phyloP scores from a whole-genome alignment of 2,329 filamentous ascomycete genomes.

The Fulvia fulva region DNA sequence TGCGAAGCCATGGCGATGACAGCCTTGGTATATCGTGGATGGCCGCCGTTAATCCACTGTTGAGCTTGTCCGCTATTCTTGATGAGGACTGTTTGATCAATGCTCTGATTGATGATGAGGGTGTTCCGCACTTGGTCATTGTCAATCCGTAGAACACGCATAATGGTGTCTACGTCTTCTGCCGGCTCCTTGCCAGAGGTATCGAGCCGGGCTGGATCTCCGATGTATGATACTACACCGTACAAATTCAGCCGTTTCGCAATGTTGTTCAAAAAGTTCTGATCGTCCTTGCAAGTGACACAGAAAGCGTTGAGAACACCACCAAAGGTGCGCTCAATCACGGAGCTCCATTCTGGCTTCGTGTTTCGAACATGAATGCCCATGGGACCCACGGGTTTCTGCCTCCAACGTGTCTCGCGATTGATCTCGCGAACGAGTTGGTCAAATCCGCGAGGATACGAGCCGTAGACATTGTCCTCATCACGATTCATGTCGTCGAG shows the following conservation, averaged over 20 bases:
- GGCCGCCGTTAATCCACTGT: constrained; percentile 59
- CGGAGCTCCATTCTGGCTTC: constrained; percentile 76
- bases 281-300: constrained; percentile 72
- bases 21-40: constrained; percentile 60
- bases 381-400: constrained; percentile 77
- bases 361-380: constrained; percentile 72
- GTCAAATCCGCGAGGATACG: constrained; percentile 61
- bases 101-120: constrained; percentile 73
- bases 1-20: constrained; percentile 63
- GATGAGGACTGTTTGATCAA: constrained; percentile 83
- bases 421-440: constrained; percentile 65
- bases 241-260: constrained; percentile 58
- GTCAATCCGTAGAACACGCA: constrained; percentile 75
- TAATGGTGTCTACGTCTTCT: constrained; percentile 66
- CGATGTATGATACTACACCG: constrained; percentile 58
- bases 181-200: constrained; percentile 70
- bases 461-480: constrained; percentile 57
- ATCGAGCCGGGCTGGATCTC: constrained; percentile 53
- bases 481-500: constrained; percentile 54
- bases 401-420: constrained; percentile 63
- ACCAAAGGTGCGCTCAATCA: constrained; percentile 77
- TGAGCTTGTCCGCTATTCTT: constrained; percentile 63
- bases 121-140: constrained; percentile 73
- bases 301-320: constrained; percentile 69
- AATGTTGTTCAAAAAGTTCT: constrained; percentile 61